These are phyloP conservation scores for Eucalyptus melliodora DNA, from an alignment of 345 rosid genomes.

Conservation along the genomic window DNA sequence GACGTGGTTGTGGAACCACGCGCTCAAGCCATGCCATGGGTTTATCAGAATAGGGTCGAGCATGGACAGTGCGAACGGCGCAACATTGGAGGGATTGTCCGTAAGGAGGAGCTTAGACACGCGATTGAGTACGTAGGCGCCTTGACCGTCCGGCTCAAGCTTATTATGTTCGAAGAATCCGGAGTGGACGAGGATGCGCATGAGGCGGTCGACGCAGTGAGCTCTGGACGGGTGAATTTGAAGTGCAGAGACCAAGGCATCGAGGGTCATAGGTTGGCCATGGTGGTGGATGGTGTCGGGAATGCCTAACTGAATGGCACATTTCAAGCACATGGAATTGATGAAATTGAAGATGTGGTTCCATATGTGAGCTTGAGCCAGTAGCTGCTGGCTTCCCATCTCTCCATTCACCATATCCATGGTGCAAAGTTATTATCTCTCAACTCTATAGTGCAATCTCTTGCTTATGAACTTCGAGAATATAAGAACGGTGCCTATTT, in stretches of 20 bases:
- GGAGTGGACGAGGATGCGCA: conserved; percentile 15
- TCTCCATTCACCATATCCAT: not conserved
- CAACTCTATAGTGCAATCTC: not conserved
- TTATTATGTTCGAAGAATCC: conserved; percentile 8
- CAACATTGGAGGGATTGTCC: not conserved
- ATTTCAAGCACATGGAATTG: conserved; percentile 23
- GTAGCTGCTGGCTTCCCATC: not conserved
- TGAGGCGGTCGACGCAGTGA: conserved; percentile 1
- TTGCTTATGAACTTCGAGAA: not conserved
- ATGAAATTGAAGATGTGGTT: not conserved
- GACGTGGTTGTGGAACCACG: conserved; percentile 5
- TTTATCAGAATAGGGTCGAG: not conserved
- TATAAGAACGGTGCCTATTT: not conserved
- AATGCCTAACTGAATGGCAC: conserved; percentile 23
- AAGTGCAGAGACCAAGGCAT: conserved; percentile 1
- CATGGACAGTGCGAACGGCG: not conserved
- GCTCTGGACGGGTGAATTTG: conserved; percentile 1
- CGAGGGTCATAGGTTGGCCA: conserved; percentile 14
- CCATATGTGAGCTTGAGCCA: conserved; percentile 14
- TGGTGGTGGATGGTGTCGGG: conserved; percentile 24
- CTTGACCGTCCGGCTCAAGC: not conserved
- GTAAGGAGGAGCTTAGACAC: conserved; percentile 8
- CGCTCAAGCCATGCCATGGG: conserved; percentile 2
- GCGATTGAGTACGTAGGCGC: conserved; percentile 5
- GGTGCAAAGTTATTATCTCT: not conserved